Evolutionary conservation across 2,329 filamentous ascomycete genomes (phyloP).

Genomic region (Cephalotrichum gorgonifer): DNA sequence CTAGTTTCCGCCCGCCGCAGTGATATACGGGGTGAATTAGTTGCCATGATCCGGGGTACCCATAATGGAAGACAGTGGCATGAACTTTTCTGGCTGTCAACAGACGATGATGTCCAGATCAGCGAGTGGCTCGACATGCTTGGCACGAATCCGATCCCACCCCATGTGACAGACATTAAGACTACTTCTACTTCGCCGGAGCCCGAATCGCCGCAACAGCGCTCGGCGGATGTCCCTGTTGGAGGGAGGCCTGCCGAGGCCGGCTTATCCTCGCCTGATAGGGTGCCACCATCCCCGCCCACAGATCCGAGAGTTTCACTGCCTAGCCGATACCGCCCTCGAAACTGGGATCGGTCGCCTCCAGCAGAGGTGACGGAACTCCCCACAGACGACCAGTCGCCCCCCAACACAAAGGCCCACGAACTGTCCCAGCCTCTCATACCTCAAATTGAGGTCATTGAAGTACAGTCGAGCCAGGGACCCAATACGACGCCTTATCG

Average conservation of each 20-base stretch:
- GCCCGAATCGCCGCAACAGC: conserved; percentile 10
- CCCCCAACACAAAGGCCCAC: neutral
- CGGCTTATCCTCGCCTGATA: neutral
- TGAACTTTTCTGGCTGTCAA: conserved; percentile 68
- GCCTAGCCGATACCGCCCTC: conserved; percentile 22
- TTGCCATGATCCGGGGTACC: conserved; percentile 76
- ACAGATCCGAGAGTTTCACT: conserved; percentile 15
- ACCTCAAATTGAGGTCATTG: neutral
- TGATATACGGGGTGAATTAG: conserved; percentile 57
- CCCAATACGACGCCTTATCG: conserved; percentile 23
- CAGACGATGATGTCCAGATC: conserved; percentile 67
- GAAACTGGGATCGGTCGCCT: conserved; percentile 8
- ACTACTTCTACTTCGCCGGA: conserved; percentile 10
- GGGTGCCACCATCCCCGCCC: conserved; percentile 6
- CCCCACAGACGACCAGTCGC: neutral
- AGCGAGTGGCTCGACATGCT: conserved; percentile 84
- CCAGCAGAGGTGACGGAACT: neutral
- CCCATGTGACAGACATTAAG: conserved; percentile 24
- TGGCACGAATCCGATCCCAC: conserved; percentile 38
- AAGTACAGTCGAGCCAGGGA: conserved; percentile 19
- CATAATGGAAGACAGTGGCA: conserved; percentile 63
- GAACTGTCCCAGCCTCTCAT: neutral
- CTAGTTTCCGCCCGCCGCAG: conserved; percentile 73
- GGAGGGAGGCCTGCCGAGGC: conserved; percentile 12
- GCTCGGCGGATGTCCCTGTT: conserved; percentile 19